Percentiles rank a stretch among this genome's conserved stretches.
These are phyloP conservation scores for Sclerotinia glacialis DNA, from an alignment of 2,329 filamentous ascomycete genomes.

Conservation along the genomic window DNA sequence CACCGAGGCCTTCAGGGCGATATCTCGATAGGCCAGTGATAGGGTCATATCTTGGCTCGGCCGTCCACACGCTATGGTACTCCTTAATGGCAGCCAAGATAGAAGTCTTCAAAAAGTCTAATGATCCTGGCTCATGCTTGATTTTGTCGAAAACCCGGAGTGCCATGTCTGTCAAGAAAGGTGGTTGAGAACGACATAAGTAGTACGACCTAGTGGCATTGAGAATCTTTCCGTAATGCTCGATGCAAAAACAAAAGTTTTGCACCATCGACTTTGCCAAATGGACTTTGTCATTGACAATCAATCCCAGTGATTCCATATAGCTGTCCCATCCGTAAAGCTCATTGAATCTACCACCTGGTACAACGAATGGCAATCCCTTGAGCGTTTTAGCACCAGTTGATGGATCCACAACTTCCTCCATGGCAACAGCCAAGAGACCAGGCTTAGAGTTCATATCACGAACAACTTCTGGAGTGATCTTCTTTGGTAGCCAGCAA, in stretches of 20 bases:
- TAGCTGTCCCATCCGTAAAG: conserved; percentile 99
- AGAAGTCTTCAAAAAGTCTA: conserved; percentile 76
- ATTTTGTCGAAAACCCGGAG: conserved; percentile 91
- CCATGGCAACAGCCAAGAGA: conserved; percentile 85
- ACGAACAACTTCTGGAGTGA: conserved; percentile 77
- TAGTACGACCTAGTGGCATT: conserved; percentile 98
- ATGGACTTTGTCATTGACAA: conserved; percentile 80
- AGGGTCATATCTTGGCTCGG: conserved; percentile 47
- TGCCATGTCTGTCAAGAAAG: conserved; percentile 96
- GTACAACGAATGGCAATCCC: conserved; percentile 93
- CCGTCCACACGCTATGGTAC: conserved; percentile 39
- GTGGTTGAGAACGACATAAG: conserved; percentile 87
- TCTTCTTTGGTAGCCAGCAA: conserved; percentile 69
- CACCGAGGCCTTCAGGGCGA: conserved; percentile 50
- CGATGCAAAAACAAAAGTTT: conserved; percentile 98
- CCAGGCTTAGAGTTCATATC: conserved; percentile 86
- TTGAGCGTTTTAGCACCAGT: conserved; percentile 69
- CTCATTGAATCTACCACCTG: conserved; percentile 96
- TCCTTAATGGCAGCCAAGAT: conserved; percentile 92
- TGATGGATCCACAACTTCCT: conserved; percentile 64
- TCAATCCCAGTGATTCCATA: conserved; percentile 89
- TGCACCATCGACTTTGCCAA: conserved; percentile 91
- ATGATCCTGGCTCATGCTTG: conserved; percentile 62
- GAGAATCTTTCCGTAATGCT: conserved; percentile 96
- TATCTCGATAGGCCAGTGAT: conserved; percentile 52